Conservation (phyloP, 495 filamentous ascomycete genomes). For the Letharia lupina region DNA sequence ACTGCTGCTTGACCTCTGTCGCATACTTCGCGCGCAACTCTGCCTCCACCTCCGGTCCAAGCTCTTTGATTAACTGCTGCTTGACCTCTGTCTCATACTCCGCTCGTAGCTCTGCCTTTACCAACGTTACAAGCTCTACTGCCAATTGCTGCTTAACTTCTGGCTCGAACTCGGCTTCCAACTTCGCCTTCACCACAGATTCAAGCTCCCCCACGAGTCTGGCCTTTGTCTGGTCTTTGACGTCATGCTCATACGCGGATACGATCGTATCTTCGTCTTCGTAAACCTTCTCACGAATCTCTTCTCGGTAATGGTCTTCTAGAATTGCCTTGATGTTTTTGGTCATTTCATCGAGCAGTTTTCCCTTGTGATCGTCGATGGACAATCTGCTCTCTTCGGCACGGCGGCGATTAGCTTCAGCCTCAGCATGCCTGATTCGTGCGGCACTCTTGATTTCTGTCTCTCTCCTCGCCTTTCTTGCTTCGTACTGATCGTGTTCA, state of each 20-base stretch:
- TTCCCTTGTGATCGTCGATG: constrained; percentile 8
- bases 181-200: constrained; percentile 7
- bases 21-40: constrained; percentile 6
- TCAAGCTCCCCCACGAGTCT: constrained; percentile 5
- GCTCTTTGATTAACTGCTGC: neutral
- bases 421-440: constrained; percentile 4
- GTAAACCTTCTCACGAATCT: constrained; percentile 15
- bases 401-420: constrained; percentile 7
- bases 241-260: constrained; percentile 4
- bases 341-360: constrained; percentile 16
- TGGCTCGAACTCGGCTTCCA: constrained; percentile 4
- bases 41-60: neutral
- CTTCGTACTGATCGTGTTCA: constrained; percentile 10
- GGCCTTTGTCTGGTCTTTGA: constrained; percentile 6
- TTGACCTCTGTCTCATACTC: constrained; percentile 7
- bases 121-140: constrained; percentile 2
- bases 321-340: constrained; percentile 11
- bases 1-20: neutral
- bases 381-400: constrained; percentile 11
- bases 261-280: constrained; percentile 3
- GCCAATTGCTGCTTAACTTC: constrained; percentile 1
- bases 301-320: constrained; percentile 13
- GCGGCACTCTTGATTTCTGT: constrained; percentile 4
- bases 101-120: constrained; percentile 9
- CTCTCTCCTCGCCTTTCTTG: neutral